Evolutionary conservation across 371 early-diverging fungal genomes (phyloP).

Genomic region (Lichtheimia ornata): DNA sequence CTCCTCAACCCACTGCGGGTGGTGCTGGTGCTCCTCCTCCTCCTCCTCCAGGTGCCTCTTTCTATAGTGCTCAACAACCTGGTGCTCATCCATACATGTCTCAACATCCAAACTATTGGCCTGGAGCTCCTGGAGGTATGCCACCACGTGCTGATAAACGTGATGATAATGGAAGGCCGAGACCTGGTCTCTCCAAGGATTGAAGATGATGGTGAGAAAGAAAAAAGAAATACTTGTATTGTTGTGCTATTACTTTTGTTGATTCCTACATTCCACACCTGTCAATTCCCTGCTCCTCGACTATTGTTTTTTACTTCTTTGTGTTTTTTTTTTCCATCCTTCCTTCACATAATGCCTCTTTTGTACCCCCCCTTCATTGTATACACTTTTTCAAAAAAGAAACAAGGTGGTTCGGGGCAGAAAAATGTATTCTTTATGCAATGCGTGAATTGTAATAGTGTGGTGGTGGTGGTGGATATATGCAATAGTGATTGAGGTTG

Average conservation of each 20-base stretch:
- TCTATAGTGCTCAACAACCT: slow-evolving; percentile 37
- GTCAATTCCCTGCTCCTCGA: background rate
- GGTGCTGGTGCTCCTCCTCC: no score
- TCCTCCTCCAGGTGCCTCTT: slow-evolving; percentile 7
- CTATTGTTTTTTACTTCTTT: background rate
- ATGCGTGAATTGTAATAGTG: background rate
- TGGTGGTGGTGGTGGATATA: no score
- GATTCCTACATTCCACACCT: background rate
- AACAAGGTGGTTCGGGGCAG: background rate
- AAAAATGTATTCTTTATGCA: background rate
- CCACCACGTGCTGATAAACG: slow-evolving; percentile 23
- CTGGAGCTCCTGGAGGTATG: slow-evolving; percentile 9
- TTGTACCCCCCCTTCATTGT: background rate
- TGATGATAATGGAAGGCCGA: slow-evolving; percentile 24
- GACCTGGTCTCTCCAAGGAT: slow-evolving; percentile 13
- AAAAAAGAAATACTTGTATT: no score
- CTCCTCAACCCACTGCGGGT: slow-evolving; percentile 5
- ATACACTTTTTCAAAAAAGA: background rate
- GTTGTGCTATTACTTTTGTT: slow-evolving; percentile 1
- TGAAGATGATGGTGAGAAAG: background rate
- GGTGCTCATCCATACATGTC: slow-evolving; percentile 35
- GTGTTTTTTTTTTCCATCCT: background rate
- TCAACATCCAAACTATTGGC: slow-evolving; percentile 36
- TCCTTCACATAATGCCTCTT: background rate
- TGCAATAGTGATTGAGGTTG: background rate